A percentile compares a stretch with the other conserved stretches of the same genome.
These are phyloP conservation scores for Nakaseomyces glabratus DNA, from an alignment of 1,139 yeast species.

Conservation along the genomic window DNA sequence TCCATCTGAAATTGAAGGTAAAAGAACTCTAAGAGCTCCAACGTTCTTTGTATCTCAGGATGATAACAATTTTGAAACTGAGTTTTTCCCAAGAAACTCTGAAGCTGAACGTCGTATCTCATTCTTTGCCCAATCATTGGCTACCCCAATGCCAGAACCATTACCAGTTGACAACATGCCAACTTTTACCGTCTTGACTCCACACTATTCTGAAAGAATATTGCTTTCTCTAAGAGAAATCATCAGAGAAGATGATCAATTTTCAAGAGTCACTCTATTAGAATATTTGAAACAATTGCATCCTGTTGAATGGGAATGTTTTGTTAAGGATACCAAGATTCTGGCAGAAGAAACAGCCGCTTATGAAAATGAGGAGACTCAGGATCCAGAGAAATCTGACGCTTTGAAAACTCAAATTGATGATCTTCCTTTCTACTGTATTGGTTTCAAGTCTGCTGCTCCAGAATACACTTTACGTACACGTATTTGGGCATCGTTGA, in stretches of 20 bases:
- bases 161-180: slow-evolving; percentile 99
- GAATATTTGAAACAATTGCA: slow-evolving; percentile 96
- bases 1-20: slow-evolving; percentile 94
- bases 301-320: slow-evolving; percentile 99
- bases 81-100: slow-evolving; percentile 90
- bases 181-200: slow-evolving; percentile 93
- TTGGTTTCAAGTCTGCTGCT: slow-evolving; percentile 98
- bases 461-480: slow-evolving; percentile 98
- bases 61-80: slow-evolving; percentile 89
- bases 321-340: slow-evolving; percentile 96
- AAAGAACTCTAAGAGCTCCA: slow-evolving; percentile 96
- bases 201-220: slow-evolving; percentile 96
- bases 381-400: slow-evolving; percentile 47
- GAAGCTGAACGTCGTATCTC: slow-evolving; percentile 99
- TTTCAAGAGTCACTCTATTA: slow-evolving; percentile 89
- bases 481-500: slow-evolving; percentile 97
- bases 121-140: slow-evolving; percentile 95
- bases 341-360: slow-evolving; percentile 96
- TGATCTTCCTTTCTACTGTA: slow-evolving; percentile 95
- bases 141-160: slow-evolving; percentile 98
- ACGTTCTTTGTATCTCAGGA: slow-evolving; percentile 97
- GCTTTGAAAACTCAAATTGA: slow-evolving; percentile 83
- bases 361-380: slow-evolving; percentile 57
- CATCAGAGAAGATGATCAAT: slow-evolving; percentile 97
- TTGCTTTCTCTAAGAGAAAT: slow-evolving; percentile 89